Percentiles rank a stretch among this genome's conserved stretches.
Conservation (phyloP, 2,329 filamentous ascomycete genomes). For the Fusarium napiforme region DNA sequence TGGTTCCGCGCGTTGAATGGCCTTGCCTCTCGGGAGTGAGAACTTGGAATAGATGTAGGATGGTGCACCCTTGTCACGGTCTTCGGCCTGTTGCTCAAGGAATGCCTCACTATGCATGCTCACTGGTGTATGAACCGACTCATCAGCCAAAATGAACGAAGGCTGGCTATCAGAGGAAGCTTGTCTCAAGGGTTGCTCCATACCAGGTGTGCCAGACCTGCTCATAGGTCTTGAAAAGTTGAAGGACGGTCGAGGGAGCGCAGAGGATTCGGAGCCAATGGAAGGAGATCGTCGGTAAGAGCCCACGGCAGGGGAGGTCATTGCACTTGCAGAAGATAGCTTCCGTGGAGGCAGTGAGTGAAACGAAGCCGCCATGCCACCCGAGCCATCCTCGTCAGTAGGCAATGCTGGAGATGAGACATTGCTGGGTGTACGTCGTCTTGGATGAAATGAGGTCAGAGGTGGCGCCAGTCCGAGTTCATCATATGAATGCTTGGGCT, state of each 20-base stretch:
- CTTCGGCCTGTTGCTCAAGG: constrained; percentile 61
- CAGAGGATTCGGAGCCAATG: constrained; percentile 82
- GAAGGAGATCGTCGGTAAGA: constrained; percentile 83
- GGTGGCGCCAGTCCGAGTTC: constrained; percentile 64
- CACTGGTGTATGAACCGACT: constrained; percentile 74
- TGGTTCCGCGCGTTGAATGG: constrained; percentile 74
- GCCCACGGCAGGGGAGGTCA: constrained; percentile 68
- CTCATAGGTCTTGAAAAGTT: constrained; percentile 96
- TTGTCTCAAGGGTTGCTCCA: constrained; percentile 70
- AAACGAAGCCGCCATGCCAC: constrained; percentile 63
- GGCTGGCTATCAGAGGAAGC: constrained; percentile 75
- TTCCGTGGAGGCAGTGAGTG: constrained; percentile 79
- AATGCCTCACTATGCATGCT: constrained; percentile 79
- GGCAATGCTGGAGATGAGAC: constrained; percentile 72
- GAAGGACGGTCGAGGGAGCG: constrained; percentile 78
- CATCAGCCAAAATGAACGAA: constrained; percentile 71
- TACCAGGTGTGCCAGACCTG: constrained; percentile 69
- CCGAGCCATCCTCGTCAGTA: constrained; percentile 75
- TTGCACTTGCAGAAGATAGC: constrained; percentile 74
- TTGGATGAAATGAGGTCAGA: constrained; percentile 57
- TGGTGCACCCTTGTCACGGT: constrained; percentile 65
- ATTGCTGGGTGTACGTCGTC: constrained; percentile 66
- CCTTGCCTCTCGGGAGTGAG: constrained; percentile 82
- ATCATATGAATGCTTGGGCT: constrained; percentile 59
- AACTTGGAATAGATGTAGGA: constrained; percentile 92